phyloP scores from a whole-genome alignment of 257 asterid genomes.

The Capsicum chinense region DNA sequence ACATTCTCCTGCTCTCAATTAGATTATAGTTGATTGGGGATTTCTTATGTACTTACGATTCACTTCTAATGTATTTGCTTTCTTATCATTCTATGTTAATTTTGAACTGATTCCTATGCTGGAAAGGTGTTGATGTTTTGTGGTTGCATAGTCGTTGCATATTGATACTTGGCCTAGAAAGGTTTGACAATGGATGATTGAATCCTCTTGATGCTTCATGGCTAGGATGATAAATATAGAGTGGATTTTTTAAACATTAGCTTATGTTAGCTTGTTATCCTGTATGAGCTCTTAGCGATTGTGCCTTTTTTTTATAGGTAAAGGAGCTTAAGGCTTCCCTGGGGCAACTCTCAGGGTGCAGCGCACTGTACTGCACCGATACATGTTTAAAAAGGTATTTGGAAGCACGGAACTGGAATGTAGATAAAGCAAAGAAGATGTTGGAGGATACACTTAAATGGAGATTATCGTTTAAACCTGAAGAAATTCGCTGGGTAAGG shows the following conservation, averaged over 20 bases:
- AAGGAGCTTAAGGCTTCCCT: slow-evolving; percentile 78
- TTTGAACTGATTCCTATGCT: not conserved
- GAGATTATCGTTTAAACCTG: slow-evolving; percentile 86
- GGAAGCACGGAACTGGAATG: slow-evolving; percentile 88
- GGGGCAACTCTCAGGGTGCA: slow-evolving; percentile 78
- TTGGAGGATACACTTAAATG: slow-evolving; percentile 85
- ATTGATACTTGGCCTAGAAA: not conserved
- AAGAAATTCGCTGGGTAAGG: slow-evolving; percentile 98
- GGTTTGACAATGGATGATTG: not conserved
- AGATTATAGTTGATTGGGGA: not conserved
- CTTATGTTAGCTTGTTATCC: not conserved
- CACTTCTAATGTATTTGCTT: not conserved
- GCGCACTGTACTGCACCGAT: slow-evolving; percentile 69
- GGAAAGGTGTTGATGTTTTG: slow-evolving; percentile 16
- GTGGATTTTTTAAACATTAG: not conserved
- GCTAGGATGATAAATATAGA: not conserved
- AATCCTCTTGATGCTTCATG: not conserved
- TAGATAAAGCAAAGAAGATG: slow-evolving; percentile 89
- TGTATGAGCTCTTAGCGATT: not conserved
- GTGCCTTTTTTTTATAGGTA: slow-evolving; percentile 49
- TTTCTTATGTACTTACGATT: not conserved
- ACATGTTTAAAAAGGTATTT: slow-evolving; percentile 83
- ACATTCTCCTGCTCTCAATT: not conserved
- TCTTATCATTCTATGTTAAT: not conserved
- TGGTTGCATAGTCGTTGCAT: not conserved